Evolutionary conservation across 441 rosid genomes (phyloP).

Genomic region (Corymbia calophylla): DNA sequence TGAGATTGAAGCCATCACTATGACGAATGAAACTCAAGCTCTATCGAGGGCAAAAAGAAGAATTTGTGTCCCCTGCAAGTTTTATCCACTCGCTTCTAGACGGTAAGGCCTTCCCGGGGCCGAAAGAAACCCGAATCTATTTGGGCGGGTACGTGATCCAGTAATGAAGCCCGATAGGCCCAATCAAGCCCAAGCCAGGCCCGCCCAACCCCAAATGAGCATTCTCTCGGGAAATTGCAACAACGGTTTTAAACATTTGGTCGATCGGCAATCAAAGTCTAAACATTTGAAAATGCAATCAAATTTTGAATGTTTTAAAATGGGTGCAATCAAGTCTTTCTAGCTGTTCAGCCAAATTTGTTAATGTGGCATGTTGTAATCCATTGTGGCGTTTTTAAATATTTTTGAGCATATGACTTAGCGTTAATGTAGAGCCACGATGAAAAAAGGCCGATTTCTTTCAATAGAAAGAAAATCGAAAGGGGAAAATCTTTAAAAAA

Average conservation of each 20-base stretch:
- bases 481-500: no score
- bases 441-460: no score
- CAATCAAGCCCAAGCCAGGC: not conserved
- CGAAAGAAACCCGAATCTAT: not conserved
- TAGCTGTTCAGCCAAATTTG: not conserved
- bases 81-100: not conserved
- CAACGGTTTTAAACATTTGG: not conserved
- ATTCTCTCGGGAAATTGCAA: not conserved
- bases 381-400: not conserved
- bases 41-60: not conserved
- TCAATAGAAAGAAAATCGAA: no score
- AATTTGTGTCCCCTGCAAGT: not conserved
- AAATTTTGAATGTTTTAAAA: not conserved
- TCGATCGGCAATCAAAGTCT: not conserved
- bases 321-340: no score
- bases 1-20: conserved; percentile 46
- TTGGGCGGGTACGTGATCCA: not conserved
- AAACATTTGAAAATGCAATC: not conserved
- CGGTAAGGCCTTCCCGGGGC: not conserved
- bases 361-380: not conserved
- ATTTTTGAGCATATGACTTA: no score
- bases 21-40: not conserved
- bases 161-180: not conserved
- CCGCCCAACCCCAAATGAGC: not conserved
- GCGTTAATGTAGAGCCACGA: no score